Conservation (phyloP, 257 asterid species). For the Perilla frutescens region DNA sequence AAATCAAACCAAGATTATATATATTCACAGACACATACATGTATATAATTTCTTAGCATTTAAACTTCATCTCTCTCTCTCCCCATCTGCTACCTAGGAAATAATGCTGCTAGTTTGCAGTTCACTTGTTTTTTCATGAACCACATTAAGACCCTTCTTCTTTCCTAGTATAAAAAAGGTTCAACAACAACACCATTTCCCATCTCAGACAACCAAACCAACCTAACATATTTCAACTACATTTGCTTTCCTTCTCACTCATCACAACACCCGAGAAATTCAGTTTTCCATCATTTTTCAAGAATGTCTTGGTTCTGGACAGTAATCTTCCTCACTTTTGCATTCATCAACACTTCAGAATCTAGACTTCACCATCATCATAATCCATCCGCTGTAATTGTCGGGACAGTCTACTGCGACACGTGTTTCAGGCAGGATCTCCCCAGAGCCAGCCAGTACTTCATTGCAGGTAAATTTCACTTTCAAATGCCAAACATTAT, state of each 20-base stretch:
- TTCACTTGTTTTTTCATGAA: constrained; percentile 54
- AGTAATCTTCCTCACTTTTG: constrained; percentile 41
- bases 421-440: constrained; percentile 63
- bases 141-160: constrained; percentile 34
- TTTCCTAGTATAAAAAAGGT: constrained; percentile 33
- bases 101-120: constrained; percentile 46
- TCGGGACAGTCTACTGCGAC: constrained; percentile 80
- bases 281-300: background rate
- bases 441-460: constrained; percentile 44
- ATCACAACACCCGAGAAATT: background rate
- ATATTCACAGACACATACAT: too few species aligned
- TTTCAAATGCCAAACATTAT: background rate
- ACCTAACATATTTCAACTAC: background rate
- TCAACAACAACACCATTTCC: background rate
- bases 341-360: constrained; percentile 42
- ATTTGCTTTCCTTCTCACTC: background rate
- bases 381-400: constrained; percentile 63
- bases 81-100: constrained; percentile 20
- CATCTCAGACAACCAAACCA: constrained; percentile 27
- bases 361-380: constrained; percentile 37
- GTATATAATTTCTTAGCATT: background rate
- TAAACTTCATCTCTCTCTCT: constrained; percentile 5
- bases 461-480: constrained; percentile 61
- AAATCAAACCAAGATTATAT: too few species aligned
- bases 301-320: constrained; percentile 52